Base-by-base conservation (phyloP, 805 yeast genomes). In the Lachancea thermotolerans region DNA sequence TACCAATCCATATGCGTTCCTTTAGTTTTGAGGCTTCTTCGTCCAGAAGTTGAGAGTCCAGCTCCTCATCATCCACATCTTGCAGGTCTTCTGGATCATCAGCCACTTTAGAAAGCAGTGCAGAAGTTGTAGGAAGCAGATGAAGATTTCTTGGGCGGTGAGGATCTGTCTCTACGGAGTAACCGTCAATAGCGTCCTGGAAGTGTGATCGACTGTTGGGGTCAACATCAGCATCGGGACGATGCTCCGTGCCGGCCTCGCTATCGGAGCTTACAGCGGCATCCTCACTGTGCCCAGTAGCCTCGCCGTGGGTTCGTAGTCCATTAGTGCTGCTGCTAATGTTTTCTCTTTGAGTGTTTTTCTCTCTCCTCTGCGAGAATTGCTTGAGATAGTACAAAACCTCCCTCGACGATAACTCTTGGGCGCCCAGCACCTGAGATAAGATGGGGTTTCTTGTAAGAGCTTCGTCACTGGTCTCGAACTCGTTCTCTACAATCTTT, bases 1-100 rank as follows among this genome's bases (percentile, higher is more conserved):
- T 72, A 2, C 93, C 90, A 44, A 85, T 80, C 98, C 99, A 93
- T 2, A 90, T 78, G 48, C 84, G 73, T 53, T 88, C 90, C 62
- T 91, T 93, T 51, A 82, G 60, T 46, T 68, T 73, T 10, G 81
- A 73, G 50, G 90, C 96, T 41, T 82, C 88, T 44, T 75, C 80
- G 2, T 77, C 73, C 39, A 93, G 69, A 36, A 86, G 58, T 30
- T 81, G 72, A 0, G 69, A 66, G 4, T 78, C 79, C 10, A 87
- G 70, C 53, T 88, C 96, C 11, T 81, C 91, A 58, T 89, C 97
- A 53, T 86, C 95, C 4, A 83, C 83, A 55, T 88, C 95, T 8
- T 81, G 79, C 37, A 83, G 70, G 41, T 79, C 70, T 1, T 75
- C 82, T 1, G 78, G 79, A 39, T 78, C 82, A 27, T 83, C 85